Percentiles rank a stretch among this genome's conserved stretches.
Conservation (phyloP, 148 eudicot species). For the Diospyros lotus region DNA sequence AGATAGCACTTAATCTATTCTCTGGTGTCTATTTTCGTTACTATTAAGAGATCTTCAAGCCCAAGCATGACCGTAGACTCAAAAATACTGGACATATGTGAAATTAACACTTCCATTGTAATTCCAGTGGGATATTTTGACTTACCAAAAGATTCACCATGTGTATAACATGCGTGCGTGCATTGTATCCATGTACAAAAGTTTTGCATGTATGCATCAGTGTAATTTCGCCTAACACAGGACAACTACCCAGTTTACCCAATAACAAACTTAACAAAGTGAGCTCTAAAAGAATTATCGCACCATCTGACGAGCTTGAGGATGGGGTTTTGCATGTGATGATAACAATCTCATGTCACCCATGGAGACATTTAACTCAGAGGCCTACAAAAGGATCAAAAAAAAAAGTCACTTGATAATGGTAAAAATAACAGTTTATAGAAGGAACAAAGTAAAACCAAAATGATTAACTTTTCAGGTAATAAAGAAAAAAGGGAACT, state of each 20-base stretch:
- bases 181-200: background rate
- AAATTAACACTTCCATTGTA: background rate
- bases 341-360: constrained; percentile 37
- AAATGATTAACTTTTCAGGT: background rate
- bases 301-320: constrained; percentile 66
- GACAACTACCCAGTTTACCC: background rate
- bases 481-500: background rate
- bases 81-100: background rate
- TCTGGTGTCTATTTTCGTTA: too few relatives aligned
- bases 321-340: constrained; percentile 57
- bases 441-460: background rate
- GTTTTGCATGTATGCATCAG: background rate
- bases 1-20: background rate
- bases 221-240: background rate
- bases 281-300: background rate
- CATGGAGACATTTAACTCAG: constrained; percentile 34
- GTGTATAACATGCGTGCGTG: too few relatives aligned
- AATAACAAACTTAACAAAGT: constrained; percentile 2
- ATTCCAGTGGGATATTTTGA: background rate
- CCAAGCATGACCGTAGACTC: background rate
- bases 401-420: background rate
- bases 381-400: constrained; percentile 31
- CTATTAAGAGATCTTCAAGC: background rate
- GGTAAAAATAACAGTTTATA: background rate
- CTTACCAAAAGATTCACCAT: background rate